Evolutionary conservation across 805 yeast genomes (phyloP).

Genomic region (Nakazawaea siamensis): DNA sequence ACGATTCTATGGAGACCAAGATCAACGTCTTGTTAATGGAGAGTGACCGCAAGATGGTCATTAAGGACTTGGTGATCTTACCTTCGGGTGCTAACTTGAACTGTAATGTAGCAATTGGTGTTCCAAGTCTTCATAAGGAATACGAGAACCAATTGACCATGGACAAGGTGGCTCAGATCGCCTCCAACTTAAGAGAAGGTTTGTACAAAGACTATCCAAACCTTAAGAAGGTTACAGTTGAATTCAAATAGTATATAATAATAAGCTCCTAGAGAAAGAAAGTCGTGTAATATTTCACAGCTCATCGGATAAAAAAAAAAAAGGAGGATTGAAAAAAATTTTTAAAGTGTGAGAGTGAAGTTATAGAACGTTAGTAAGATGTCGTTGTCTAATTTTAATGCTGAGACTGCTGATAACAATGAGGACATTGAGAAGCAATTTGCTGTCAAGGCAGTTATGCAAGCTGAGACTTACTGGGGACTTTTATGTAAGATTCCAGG

Average conservation of each 20-base stretch:
- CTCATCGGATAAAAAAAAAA: slow-evolving; percentile 1
- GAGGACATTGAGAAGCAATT: slow-evolving; percentile 97
- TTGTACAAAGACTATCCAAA: slow-evolving; percentile 25
- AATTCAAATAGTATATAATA: slow-evolving; percentile 16
- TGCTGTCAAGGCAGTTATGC: slow-evolving; percentile 95
- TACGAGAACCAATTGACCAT: slow-evolving; percentile 23
- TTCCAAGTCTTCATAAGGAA: slow-evolving; percentile 20
- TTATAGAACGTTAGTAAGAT: slow-evolving; percentile 14
- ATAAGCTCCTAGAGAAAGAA: too few relatives aligned
- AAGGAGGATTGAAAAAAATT: background rate
- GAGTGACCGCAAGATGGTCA: slow-evolving; percentile 19
- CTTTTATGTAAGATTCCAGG: slow-evolving; percentile 69
- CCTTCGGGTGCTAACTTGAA: slow-evolving; percentile 50
- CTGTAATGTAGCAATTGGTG: slow-evolving; percentile 23
- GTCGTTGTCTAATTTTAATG: slow-evolving; percentile 42
- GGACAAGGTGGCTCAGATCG: slow-evolving; percentile 23
- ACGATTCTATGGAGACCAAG: slow-evolving; percentile 27
- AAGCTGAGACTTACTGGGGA: slow-evolving; percentile 91
- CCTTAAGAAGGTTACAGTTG: slow-evolving; percentile 25
- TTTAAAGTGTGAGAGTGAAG: background rate
- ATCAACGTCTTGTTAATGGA: slow-evolving; percentile 26
- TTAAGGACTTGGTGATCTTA: slow-evolving; percentile 36
- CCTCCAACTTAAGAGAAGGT: slow-evolving; percentile 18
- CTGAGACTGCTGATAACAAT: slow-evolving; percentile 88
- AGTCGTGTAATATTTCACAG: background rate